Percentiles rank a stretch among this genome's conserved stretches.
phyloP scores from a whole-genome alignment of 352 stramenopile genomes.

The Phytophthora pseudosyringae region DNA sequence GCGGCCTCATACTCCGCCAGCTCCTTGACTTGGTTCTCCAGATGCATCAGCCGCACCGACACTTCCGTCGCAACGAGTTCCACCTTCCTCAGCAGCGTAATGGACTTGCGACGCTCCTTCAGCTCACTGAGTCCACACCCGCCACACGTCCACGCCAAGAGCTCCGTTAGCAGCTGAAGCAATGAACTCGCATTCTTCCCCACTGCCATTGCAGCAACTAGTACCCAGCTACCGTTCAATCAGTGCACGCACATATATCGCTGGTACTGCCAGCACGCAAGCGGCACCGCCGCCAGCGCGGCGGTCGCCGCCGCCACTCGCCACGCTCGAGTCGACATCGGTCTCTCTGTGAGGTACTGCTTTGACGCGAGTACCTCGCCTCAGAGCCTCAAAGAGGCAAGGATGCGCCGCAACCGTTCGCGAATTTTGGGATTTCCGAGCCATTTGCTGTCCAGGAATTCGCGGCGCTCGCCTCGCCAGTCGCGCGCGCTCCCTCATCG shows the following conservation, averaged over 20 bases:
- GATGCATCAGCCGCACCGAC: conserved; percentile 61
- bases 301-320: conserved; percentile 20
- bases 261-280: conserved; percentile 48
- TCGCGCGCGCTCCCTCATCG: no score
- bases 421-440: no score
- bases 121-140: conserved; percentile 18
- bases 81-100: conserved; percentile 77
- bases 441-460: no score
- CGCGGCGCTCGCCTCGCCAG: no score
- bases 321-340: conserved; percentile 30
- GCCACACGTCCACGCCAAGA: conserved; percentile 15
- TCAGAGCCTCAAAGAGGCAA: no score
- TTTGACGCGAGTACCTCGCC: no score
- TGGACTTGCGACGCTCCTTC: conserved; percentile 46
- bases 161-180: conserved; percentile 11
- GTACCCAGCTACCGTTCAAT: not conserved
- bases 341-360: no score
- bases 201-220: not conserved
- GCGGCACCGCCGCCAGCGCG: conserved; percentile 41
- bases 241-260: conserved; percentile 25
- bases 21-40: conserved; percentile 75
- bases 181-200: conserved; percentile 2
- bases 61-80: conserved; percentile 77
- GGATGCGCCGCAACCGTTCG: no score
- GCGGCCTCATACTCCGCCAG: conserved; percentile 53